Base-by-base conservation (phyloP, 2,329 filamentous ascomycete species). In the Phyllosticta citrichinensis region DNA sequence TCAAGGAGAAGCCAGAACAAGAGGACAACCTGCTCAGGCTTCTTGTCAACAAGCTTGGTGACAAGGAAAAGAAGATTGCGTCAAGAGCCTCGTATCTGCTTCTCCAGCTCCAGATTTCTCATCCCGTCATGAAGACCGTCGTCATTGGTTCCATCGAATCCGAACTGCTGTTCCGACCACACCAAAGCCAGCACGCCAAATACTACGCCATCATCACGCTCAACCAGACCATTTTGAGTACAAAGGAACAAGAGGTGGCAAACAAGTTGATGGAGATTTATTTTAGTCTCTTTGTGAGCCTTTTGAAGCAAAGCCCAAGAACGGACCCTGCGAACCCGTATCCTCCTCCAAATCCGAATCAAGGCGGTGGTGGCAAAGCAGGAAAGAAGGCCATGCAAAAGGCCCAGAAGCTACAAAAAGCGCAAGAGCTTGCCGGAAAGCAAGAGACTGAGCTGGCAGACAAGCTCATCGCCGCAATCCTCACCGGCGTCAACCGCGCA, bases 201-300 rank as follows among this genome's bases (percentile, higher is more conserved):
- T 99, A 99, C 76, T 97, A 96, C 74, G 92, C 91, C 35, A 87
- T 96, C 72, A 97, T 97, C 72, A 97, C 94, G 0, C 80, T 99
- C 56, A 99, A 99, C 72, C 95, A 99, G 76, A 97, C 93, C 0
- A 92, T 97, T 56, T 76, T 99, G 56, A 96, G 89, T 73, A 83
- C 77, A 60, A 94, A 88, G 68, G 93, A 97, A 69, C 87, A 91
- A 50, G 81, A 84, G 19, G 82, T 96, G 19, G 92, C 92, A 8
- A 87, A 88, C 69, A 84, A 87, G 58, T 80, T 99, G 14, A 79
- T 99, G 50, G 85, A 89, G 58, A 92, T 97, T 53, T 99, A 97
- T 77, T 99, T 99, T 71, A 85, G 87, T 35, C 79, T 96, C 50
- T 99, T 99, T 69, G 83, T 95, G 14, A 81, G 86, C 12, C 79